Conservation (phyloP, 2,329 filamentous ascomycete genomes). For the Fusarium humuli region DNA sequence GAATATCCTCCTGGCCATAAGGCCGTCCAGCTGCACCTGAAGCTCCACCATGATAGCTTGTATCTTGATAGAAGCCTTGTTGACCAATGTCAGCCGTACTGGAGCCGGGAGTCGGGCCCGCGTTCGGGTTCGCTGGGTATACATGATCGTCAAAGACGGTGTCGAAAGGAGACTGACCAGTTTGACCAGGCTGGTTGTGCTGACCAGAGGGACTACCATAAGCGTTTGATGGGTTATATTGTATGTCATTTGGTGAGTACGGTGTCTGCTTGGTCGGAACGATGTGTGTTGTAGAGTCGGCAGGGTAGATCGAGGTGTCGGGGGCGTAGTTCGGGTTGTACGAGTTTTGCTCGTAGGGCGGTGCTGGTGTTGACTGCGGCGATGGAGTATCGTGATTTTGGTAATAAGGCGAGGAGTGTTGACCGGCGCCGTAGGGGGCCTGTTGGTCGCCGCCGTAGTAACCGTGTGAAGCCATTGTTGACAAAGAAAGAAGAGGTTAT, state of each 20-base stretch:
- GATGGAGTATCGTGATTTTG: conserved; percentile 57
- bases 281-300: conserved; percentile 32
- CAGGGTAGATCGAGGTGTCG: conserved; percentile 37
- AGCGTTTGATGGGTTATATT: conserved; percentile 39
- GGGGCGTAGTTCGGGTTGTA: conserved; percentile 48
- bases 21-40: conserved; percentile 55
- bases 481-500: conserved; percentile 12
- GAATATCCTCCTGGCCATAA: conserved; percentile 65
- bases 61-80: conserved; percentile 62
- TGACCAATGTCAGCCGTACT: conserved; percentile 56
- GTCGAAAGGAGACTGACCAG: conserved; percentile 68
- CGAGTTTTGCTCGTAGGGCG: conserved; percentile 51
- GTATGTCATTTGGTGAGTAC: conserved; percentile 40
- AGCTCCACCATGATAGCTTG: conserved; percentile 65
- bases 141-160: conserved; percentile 75
- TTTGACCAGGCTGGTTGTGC: conserved; percentile 50
- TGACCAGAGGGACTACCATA: conserved; percentile 45
- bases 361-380: conserved; percentile 52
- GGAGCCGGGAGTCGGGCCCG: conserved; percentile 50
- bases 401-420: conserved; percentile 57
- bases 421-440: conserved; percentile 51
- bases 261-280: conserved; percentile 36
- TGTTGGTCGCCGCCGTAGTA: conserved; percentile 63
- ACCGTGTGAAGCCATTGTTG: conserved; percentile 71
- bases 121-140: conserved; percentile 66